These are phyloP conservation scores for Picea glauca DNA, from an alignment of 75 land plant species.

Conservation along the genomic window DNA sequence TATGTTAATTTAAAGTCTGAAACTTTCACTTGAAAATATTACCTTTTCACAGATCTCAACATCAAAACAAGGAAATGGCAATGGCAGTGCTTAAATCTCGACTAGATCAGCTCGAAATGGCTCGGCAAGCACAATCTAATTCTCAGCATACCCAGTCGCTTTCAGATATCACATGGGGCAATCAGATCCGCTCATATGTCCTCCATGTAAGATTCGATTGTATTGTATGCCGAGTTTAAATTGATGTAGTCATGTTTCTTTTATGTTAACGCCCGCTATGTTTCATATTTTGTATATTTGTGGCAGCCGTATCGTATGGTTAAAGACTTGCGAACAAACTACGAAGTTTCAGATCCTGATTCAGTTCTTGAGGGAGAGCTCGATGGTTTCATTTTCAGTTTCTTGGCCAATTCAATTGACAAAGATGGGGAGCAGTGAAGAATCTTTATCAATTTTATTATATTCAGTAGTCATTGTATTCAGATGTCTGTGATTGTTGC, in stretches of 20 bases:
- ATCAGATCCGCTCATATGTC: constrained; percentile 91
- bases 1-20: neutral
- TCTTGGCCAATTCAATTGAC: constrained; percentile 58
- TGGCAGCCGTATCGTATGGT: constrained; percentile 97
- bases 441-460: neutral
- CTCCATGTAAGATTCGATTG: constrained; percentile 59
- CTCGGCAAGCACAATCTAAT: constrained; percentile 79
- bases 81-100: constrained; percentile 92
- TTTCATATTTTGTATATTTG: constrained; percentile 4
- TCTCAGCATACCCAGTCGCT: constrained; percentile 90
- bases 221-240: neutral
- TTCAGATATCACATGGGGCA: constrained; percentile 90
- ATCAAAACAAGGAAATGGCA: constrained; percentile 81
- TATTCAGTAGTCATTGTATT: neutral
- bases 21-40: neutral
- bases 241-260: neutral
- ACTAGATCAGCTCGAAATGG: constrained; percentile 82
- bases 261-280: neutral
- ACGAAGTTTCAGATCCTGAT: constrained; percentile 91
- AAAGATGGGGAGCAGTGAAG: constrained; percentile 31
- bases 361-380: constrained; percentile 92
- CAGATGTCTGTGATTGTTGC: neutral
- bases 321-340: constrained; percentile 88
- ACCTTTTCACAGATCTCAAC: constrained; percentile 73
- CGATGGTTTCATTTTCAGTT: constrained; percentile 86